Evolutionary conservation across 2,329 filamentous ascomycete species (phyloP), one percentile per base, ranked within the genome.

Genomic region (Lachnellula arida): DNA sequence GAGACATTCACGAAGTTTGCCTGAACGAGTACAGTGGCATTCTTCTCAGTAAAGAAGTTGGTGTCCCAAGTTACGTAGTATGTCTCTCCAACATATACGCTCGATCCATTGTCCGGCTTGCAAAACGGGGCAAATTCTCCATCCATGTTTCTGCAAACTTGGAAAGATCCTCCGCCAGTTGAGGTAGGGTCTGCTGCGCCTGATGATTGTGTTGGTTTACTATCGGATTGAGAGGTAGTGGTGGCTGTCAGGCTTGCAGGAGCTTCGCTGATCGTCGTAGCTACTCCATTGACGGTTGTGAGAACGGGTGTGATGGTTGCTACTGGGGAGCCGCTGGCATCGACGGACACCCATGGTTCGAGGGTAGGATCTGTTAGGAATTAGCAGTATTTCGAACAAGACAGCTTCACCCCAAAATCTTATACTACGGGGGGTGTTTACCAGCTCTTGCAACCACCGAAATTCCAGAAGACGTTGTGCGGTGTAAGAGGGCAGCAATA

Each of bases 21-120:
- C 25, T 64, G 57, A 25, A 69, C 47, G 5, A 64, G 49, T n/a
- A 68, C 56, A 1, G 63, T 62, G 4, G 57, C 51, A 40, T 69
- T 69, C 42, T 59, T 62, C 17, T 52, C 32, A 6, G 59, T 32
- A 37, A 65, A 65, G 49, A 57, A 67, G 19, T 49, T 58, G 4
- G 61, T 58, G 40, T 69, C 67, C 67, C 67, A 69, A 8, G 67
- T 69, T 28, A 69, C 60, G 56, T 69, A 69, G 51, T 67, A 69
- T 53, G 62, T 68, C 14, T 62, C 54, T 22, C 62, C 66, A 15
- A 67, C 58, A 25, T 65, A 65, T 8, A 69, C 58, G 42, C 53
- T 60, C 6, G 65, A 62, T n/a, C 59, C 65, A 53, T 69, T 68
- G n/a, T 59, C 53, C 5, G 65, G 67, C 34, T 62, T 63, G 53